Evolutionary conservation across 495 filamentous ascomycete genomes (phyloP).

Genomic region (Penicillium arizonense): DNA sequence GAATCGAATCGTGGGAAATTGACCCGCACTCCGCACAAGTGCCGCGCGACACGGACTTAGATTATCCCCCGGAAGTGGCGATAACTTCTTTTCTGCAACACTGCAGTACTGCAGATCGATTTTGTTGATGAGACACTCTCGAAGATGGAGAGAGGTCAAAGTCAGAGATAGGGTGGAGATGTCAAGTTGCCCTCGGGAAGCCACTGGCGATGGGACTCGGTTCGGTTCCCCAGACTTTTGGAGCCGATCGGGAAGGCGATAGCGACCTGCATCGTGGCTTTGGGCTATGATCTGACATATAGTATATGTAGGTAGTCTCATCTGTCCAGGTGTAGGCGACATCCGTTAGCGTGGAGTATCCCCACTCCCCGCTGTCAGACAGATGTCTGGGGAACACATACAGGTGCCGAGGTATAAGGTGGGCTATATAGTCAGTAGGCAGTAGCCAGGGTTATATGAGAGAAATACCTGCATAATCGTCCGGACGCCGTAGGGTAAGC

Average conservation of each 20-base stretch:
- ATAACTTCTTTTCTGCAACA: not conserved
- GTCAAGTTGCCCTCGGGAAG: slow-evolving; percentile 32
- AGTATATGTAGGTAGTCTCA: not conserved
- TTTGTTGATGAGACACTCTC: slow-evolving; percentile 1
- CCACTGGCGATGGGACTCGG: slow-evolving; percentile 5
- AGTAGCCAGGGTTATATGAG: too few species aligned
- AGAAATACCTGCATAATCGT: too few species aligned
- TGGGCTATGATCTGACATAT: too few species aligned
- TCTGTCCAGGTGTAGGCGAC: not conserved
- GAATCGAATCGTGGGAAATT: not conserved
- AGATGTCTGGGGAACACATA: not conserved
- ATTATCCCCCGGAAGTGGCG: slow-evolving; percentile 17
- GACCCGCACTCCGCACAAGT: slow-evolving; percentile 21
- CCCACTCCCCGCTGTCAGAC: slow-evolving; percentile 4
- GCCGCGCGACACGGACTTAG: slow-evolving; percentile 7
- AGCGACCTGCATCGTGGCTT: not conserved
- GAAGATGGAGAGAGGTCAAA: not conserved
- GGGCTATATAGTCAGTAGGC: too few species aligned
- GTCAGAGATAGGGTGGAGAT: not conserved
- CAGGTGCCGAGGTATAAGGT: not conserved
- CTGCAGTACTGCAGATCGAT: not conserved
- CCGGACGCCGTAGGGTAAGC: too few species aligned
- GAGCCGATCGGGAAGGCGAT: slow-evolving; percentile 1
- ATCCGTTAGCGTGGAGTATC: too few species aligned
- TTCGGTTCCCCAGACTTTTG: slow-evolving; percentile 20